Percentiles rank a stretch among this genome's conserved stretches.
Evolutionary conservation across 176 grass and related monocot species (phyloP).

Genomic region (Elaeis guineensis): DNA sequence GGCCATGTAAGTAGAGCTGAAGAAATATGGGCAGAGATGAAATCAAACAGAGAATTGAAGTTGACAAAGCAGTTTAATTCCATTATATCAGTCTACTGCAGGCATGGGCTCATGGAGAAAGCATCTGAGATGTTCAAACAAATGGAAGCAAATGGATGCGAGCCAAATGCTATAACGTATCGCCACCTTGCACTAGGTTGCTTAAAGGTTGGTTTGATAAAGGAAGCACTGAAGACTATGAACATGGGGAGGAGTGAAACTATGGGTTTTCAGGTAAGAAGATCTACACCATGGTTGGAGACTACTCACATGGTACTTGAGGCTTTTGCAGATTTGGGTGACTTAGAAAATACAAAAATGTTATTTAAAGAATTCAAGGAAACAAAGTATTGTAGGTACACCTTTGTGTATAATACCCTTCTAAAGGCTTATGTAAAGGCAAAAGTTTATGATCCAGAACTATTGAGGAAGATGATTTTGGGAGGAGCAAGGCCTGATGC

Average conservation of each 20-base stretch:
- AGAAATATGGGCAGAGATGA: conserved; percentile 56
- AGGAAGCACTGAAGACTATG: conserved; percentile 72
- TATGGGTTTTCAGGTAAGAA: conserved; percentile 47
- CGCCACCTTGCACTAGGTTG: conserved; percentile 72
- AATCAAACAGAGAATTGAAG: conserved; percentile 43
- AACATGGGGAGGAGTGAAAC: conserved; percentile 56
- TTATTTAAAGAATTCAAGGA: conserved; percentile 71
- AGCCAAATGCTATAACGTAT: conserved; percentile 88
- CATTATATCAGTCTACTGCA: conserved; percentile 75
- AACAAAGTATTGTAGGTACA: conserved; percentile 70
- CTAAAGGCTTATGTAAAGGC: conserved; percentile 79
- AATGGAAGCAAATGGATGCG: conserved; percentile 64
- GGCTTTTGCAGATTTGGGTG: conserved; percentile 57
- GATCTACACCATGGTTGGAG: conserved; percentile 88
- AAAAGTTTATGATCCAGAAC: conserved; percentile 71
- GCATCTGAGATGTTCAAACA: conserved; percentile 72
- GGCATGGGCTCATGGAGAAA: conserved; percentile 60
- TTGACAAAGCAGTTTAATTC: conserved; percentile 73
- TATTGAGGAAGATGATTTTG: conserved; percentile 76
- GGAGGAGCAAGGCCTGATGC: conserved; percentile 69
- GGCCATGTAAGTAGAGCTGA: conserved; percentile 41
- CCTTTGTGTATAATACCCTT: conserved; percentile 81
- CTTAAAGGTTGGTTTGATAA: conserved; percentile 68
- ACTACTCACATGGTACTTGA: conserved; percentile 75
- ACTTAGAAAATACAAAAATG: conserved; percentile 59